Evolutionary conservation across 1,284 basidiomycete genomes (phyloP).

Genomic region (Ustilago loliicola): DNA sequence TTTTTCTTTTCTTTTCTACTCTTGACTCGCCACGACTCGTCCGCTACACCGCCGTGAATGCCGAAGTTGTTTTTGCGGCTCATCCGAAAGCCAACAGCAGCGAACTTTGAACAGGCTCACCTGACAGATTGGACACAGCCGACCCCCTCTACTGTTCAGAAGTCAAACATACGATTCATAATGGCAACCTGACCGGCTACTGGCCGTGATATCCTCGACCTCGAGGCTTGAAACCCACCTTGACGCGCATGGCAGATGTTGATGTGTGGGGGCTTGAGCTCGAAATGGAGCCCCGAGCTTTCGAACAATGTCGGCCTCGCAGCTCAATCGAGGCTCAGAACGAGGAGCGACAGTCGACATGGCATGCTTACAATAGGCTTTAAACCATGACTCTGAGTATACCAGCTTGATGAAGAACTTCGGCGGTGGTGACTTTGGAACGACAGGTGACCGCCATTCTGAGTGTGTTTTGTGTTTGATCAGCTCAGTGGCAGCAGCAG

Average conservation of each 20-base stretch:
- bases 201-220: too few species aligned
- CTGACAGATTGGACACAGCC: too few species aligned
- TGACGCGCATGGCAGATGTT: too few species aligned
- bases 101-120: too few species aligned
- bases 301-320: neutral
- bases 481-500: neutral
- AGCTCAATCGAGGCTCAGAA: neutral
- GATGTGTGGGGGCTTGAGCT: neutral
- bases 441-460: slow-evolving; percentile 3
- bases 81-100: neutral
- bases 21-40: neutral
- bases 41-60: slow-evolving; percentile 8
- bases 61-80: neutral
- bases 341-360: neutral
- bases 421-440: neutral
- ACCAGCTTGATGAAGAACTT: neutral
- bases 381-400: neutral
- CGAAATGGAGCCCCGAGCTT: neutral
- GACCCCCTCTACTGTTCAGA: too few species aligned
- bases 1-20: neutral
- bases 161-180: too few species aligned
- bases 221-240: too few species aligned
- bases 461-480: neutral
- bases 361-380: neutral
- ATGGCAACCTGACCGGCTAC: too few species aligned